Percentiles rank a stretch among this genome's conserved stretches.
Conservation (phyloP, 192 early-diverging fungal species). For the Backusella liffmaniae region DNA sequence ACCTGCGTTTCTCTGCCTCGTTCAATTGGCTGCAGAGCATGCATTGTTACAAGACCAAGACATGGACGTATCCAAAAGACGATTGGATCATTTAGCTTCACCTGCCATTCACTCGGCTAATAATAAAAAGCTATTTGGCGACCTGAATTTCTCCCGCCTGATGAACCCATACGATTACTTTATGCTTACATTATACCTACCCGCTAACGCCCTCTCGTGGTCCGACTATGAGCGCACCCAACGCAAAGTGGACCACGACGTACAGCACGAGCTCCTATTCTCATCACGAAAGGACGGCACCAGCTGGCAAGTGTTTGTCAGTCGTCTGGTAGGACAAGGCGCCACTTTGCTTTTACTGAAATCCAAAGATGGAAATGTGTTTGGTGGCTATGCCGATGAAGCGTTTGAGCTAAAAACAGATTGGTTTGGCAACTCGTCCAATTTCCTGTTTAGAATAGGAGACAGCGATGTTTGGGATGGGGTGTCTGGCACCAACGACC, state of each 20-base stretch:
- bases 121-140: not conserved
- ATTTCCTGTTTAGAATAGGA: slow-evolving; percentile 52
- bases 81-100: not conserved
- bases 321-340: slow-evolving; percentile 40
- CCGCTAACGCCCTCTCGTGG: slow-evolving; percentile 18
- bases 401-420: slow-evolving; percentile 56
- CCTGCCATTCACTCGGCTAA: not conserved
- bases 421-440: slow-evolving; percentile 60
- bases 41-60: not conserved
- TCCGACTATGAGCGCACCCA: slow-evolving; percentile 11
- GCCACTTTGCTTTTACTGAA: slow-evolving; percentile 50
- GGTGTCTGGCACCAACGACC: slow-evolving; percentile 53
- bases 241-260: not conserved
- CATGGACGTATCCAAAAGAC: not conserved
- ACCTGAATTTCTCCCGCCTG: slow-evolving; percentile 27
- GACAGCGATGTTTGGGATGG: slow-evolving; percentile 23
- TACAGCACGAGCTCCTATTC: slow-evolving; percentile 39
- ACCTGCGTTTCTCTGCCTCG: not conserved
- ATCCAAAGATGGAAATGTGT: slow-evolving; percentile 54
- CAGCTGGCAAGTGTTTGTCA: slow-evolving; percentile 49
- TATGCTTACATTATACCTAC: slow-evolving; percentile 29
- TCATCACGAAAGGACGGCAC: slow-evolving; percentile 47
- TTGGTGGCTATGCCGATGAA: slow-evolving; percentile 66
- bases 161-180: slow-evolving; percentile 42
- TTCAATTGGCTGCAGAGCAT: not conserved